Conservation (phyloP, 306 rosid species). For the Castanea mollissima region DNA sequence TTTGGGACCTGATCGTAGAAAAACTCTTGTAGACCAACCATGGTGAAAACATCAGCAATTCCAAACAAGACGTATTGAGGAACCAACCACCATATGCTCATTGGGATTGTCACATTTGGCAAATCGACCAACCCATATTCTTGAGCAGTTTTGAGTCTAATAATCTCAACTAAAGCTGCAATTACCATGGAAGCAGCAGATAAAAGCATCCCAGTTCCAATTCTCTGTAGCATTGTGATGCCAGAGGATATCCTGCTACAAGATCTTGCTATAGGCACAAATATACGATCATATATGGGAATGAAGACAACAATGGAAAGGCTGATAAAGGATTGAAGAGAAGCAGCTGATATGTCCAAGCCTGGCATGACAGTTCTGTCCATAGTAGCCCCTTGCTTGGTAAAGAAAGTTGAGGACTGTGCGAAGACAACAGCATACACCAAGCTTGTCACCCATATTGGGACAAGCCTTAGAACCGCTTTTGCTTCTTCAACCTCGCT, state of each 20-base stretch:
- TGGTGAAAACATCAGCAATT: slow-evolving; percentile 13
- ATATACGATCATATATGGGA: slow-evolving; percentile 27
- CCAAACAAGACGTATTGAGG: slow-evolving; percentile 15
- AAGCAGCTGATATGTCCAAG: slow-evolving; percentile 19
- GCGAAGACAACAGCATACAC: slow-evolving; percentile 35
- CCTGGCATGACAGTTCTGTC: slow-evolving; percentile 9
- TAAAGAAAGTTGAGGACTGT: slow-evolving; percentile 33
- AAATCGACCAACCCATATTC: slow-evolving; percentile 16
- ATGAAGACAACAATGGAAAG: slow-evolving; percentile 14
- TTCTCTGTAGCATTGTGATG: slow-evolving; percentile 28
- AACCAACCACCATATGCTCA: slow-evolving; percentile 32
- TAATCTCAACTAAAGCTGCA: slow-evolving; percentile 30
- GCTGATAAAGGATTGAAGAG: slow-evolving; percentile 9
- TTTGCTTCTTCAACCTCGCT: slow-evolving; percentile 51
- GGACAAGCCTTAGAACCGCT: slow-evolving; percentile 35
- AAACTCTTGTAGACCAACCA: slow-evolving; percentile 26
- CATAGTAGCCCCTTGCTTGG: slow-evolving; percentile 46
- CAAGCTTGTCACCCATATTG: slow-evolving; percentile 41
- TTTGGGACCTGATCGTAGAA: slow-evolving; percentile 26
- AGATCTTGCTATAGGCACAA: slow-evolving; percentile 22
- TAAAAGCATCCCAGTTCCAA: slow-evolving; percentile 22
- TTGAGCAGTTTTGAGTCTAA: slow-evolving; percentile 10
- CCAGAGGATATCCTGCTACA: slow-evolving; percentile 22
- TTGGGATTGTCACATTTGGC: slow-evolving; percentile 25
- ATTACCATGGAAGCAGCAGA: slow-evolving; percentile 17